Percentiles rank a stretch among this genome's conserved stretches.
phyloP scores from a whole-genome alignment of 2,329 filamentous ascomycete genomes.

The Westerdykella ornata region DNA sequence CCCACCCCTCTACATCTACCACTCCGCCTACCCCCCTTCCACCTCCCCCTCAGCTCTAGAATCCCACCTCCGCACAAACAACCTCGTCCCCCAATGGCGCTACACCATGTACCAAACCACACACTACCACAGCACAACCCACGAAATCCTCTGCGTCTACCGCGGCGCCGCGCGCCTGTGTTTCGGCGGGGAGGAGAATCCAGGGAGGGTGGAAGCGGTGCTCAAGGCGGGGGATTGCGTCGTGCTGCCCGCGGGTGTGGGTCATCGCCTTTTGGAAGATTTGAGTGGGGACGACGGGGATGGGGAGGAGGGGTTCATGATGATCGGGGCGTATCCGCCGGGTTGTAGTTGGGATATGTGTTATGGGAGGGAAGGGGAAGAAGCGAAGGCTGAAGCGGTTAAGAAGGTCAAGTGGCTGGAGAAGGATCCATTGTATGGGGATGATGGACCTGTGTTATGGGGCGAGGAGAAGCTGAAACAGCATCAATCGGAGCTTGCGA shows the following conservation, averaged over 20 bases:
- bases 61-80: slow-evolving; percentile 47
- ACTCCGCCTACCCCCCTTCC: slow-evolving; percentile 47
- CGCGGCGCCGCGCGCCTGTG: slow-evolving; percentile 55
- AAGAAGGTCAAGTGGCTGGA: slow-evolving; percentile 50
- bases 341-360: slow-evolving; percentile 63
- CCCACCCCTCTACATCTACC: slow-evolving; percentile 61
- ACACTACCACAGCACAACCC: slow-evolving; percentile 62
- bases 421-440: slow-evolving; percentile 49
- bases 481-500: not conserved
- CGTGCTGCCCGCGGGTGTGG: slow-evolving; percentile 59
- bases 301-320: slow-evolving; percentile 48
- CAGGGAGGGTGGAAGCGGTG: slow-evolving; percentile 48
- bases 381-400: slow-evolving; percentile 47
- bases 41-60: slow-evolving; percentile 49
- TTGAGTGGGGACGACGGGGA: slow-evolving; percentile 39
- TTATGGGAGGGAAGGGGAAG: slow-evolving; percentile 55
- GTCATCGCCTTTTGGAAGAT: slow-evolving; percentile 57
- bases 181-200: slow-evolving; percentile 60
- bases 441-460: slow-evolving; percentile 23
- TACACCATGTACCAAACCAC: slow-evolving; percentile 61
- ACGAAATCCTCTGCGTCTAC: slow-evolving; percentile 59
- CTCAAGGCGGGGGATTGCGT: slow-evolving; percentile 57
- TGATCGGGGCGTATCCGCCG: slow-evolving; percentile 61
- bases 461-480: slow-evolving; percentile 12
- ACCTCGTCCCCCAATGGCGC: slow-evolving; percentile 57